Evolutionary conservation across 148 eudicot species (phyloP).

Genomic region (Camellia lanceoleosa): DNA sequence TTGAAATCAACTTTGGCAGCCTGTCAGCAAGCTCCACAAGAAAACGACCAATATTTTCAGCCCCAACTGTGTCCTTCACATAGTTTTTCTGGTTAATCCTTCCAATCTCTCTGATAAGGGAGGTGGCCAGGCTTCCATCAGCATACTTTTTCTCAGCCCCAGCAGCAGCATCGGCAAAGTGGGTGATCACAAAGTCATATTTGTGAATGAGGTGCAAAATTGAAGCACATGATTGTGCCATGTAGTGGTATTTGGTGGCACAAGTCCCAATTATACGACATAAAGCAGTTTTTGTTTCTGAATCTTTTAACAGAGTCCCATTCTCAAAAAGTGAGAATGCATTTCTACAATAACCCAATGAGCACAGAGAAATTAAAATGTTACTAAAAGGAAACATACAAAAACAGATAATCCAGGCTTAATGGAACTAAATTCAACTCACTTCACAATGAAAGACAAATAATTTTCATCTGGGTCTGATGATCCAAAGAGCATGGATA

Average conservation of each 20-base stretch:
- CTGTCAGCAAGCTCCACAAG: conserved; percentile 85
- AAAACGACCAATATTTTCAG: conserved; percentile 94
- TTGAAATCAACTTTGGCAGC: conserved; percentile 78
- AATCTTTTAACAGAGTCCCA: conserved; percentile 63
- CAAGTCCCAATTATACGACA: conserved; percentile 89
- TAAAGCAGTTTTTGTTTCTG: conserved; percentile 72
- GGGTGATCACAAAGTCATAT: conserved; percentile 69
- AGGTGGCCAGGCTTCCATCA: conserved; percentile 81
- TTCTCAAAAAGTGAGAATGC: conserved; percentile 78
- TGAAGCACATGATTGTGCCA: conserved; percentile 80
- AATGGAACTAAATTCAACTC: conserved; percentile 31
- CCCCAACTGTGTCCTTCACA: conserved; percentile 75
- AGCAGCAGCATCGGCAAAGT: conserved; percentile 80
- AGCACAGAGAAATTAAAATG: neutral
- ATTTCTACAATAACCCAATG: conserved; percentile 54
- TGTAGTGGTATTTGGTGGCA: conserved; percentile 82
- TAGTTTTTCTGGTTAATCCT: conserved; percentile 83
- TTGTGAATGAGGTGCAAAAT: conserved; percentile 86
- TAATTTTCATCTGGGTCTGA: conserved; percentile 88
- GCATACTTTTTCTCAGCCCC: conserved; percentile 79
- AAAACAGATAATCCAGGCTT: neutral
- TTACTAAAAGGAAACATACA: conserved; percentile 6
- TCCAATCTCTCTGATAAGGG: conserved; percentile 82
- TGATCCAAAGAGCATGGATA: conserved; percentile 83
- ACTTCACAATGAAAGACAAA: conserved; percentile 81